Evolutionary conservation across 306 rosid genomes (phyloP).

Genomic region (Begonia masoniana): DNA sequence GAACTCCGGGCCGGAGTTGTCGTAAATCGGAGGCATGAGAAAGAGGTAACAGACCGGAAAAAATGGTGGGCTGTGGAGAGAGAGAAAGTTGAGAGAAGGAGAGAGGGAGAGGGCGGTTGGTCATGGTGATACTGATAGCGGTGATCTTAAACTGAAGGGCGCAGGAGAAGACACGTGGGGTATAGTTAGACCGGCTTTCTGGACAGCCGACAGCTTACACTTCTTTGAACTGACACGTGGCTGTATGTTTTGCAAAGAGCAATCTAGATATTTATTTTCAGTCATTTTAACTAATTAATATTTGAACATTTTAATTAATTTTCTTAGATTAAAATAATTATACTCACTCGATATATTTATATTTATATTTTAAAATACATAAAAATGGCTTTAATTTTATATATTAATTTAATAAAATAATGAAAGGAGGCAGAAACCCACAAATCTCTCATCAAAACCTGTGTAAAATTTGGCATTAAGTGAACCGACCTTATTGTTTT

Average conservation of each 20-base stretch:
- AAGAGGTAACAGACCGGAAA: conserved; percentile 11
- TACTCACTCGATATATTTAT: no score
- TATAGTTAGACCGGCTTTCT: conserved; percentile 11
- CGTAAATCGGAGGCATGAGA: conserved; percentile 58
- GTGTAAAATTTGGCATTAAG: no score
- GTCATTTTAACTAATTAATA: no score
- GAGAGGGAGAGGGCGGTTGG: background rate
- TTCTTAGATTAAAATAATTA: no score
- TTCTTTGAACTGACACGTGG: conserved; percentile 23
- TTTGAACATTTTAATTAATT: no score
- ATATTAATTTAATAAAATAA: no score
- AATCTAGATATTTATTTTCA: no score
- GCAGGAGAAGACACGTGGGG: conserved; percentile 33
- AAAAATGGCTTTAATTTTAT: no score
- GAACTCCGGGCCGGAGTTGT: conserved; percentile 19
- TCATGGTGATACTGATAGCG: background rate
- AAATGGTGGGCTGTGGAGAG: background rate
- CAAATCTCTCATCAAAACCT: no score
- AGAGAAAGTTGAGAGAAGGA: background rate
- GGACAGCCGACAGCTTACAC: conserved; percentile 36
- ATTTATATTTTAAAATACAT: no score
- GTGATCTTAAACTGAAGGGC: background rate
- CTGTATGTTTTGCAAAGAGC: background rate
- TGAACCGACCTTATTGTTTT: no score
- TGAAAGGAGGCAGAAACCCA: no score